These are phyloP conservation scores for Aureobasidium melanogenum DNA, from an alignment of 2,329 filamentous ascomycete species.

Conservation along the genomic window DNA sequence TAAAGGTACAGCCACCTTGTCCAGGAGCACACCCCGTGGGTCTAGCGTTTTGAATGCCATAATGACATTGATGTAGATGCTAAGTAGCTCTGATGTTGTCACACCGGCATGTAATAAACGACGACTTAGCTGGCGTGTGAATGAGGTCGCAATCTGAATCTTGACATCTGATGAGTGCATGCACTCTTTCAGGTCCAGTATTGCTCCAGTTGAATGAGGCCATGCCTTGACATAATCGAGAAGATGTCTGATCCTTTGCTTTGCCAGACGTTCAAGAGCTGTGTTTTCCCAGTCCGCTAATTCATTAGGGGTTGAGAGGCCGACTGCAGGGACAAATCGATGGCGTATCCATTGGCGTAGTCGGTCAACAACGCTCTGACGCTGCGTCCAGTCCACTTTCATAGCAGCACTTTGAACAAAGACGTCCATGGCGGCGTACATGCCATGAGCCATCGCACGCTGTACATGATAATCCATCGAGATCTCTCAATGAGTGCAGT, in stretches of 20 bases:
- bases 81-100: constrained; percentile 66
- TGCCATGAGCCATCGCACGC: constrained; percentile 57
- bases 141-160: constrained; percentile 59
- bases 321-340: constrained; percentile 46
- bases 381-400: constrained; percentile 48
- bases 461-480: not conserved
- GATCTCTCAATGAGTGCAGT: not conserved
- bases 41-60: constrained; percentile 67
- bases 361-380: constrained; percentile 48
- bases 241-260: constrained; percentile 49
- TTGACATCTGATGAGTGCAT: constrained; percentile 61
- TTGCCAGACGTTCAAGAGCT: constrained; percentile 23
- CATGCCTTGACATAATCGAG: constrained; percentile 73
- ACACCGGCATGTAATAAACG: constrained; percentile 66
- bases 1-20: constrained; percentile 63
- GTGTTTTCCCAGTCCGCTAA: constrained; percentile 25
- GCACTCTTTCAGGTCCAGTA: constrained; percentile 60
- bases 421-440: constrained; percentile 56
- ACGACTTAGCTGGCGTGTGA: constrained; percentile 55
- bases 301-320: not conserved
- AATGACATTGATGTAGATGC: constrained; percentile 72
- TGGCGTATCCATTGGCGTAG: constrained; percentile 61
- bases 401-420: constrained; percentile 56
- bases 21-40: constrained; percentile 66
- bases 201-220: constrained; percentile 61